Conservation (phyloP, 1,139 yeast genomes). For the Kurtzmaniella quercitrusa region DNA sequence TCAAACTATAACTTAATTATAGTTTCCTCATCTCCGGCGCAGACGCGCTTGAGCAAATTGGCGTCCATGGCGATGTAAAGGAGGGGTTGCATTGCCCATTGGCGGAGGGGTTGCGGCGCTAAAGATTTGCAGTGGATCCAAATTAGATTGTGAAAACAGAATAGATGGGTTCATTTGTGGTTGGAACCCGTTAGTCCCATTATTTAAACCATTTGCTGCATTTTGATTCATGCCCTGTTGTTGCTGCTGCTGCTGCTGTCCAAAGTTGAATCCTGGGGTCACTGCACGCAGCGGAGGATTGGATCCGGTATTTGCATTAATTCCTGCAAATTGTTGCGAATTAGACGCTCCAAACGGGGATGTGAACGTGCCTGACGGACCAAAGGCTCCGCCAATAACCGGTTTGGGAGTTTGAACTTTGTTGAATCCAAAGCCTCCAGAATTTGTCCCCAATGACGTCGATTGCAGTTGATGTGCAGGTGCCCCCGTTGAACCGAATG, state of each 20-base stretch:
- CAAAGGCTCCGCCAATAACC: conserved; percentile 1
- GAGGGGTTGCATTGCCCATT: conserved; percentile 9
- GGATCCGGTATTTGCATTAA: conserved; percentile 2
- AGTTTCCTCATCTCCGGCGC: conserved; percentile 19
- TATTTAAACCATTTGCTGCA: not conserved
- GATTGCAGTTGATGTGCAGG: not conserved
- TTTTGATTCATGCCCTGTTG: not conserved
- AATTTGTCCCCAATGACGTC: not conserved
- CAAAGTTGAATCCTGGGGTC: conserved; percentile 10
- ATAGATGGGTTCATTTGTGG: conserved; percentile 7
- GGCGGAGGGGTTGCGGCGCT: conserved; percentile 9
- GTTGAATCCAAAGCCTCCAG: not conserved
- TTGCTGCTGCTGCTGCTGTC: conserved; percentile 1
- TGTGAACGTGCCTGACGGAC: not conserved
- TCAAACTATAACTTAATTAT: not conserved
- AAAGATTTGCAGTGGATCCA: conserved; percentile 6
- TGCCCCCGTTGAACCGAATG: conserved; percentile 1
- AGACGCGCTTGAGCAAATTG: conserved; percentile 28
- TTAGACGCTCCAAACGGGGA: conserved; percentile 5
- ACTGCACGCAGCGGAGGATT: conserved; percentile 6
- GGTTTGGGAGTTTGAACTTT: conserved; percentile 2
- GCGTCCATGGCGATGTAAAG: conserved; percentile 17
- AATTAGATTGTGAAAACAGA: conserved; percentile 4
- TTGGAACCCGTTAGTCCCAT: not conserved
- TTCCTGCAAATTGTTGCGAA: not conserved